These are phyloP conservation scores for Albugo laibachii DNA, from an alignment of 352 stramenopile species.

Conservation along the genomic window DNA sequence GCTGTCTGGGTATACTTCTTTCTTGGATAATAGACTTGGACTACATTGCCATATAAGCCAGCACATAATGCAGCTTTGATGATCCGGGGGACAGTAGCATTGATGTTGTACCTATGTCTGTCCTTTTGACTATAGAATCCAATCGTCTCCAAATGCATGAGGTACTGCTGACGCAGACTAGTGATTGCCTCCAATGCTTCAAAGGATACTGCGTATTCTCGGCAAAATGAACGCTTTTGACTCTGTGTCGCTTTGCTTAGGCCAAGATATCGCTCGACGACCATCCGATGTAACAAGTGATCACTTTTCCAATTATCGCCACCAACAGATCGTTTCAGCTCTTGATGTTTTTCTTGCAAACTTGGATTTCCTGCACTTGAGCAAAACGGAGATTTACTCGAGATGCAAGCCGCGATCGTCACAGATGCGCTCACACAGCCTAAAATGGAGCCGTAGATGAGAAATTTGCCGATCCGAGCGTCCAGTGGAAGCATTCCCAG, in stretches of 20 bases:
- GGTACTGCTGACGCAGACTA: constrained; percentile 76
- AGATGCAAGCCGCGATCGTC: constrained; percentile 67
- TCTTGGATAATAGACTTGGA: constrained; percentile 75
- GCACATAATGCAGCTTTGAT: constrained; percentile 76
- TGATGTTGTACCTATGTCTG: constrained; percentile 25
- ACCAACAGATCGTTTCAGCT: constrained; percentile 43
- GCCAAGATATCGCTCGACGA: constrained; percentile 48
- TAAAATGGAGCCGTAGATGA: constrained; percentile 75
- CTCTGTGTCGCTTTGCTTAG: constrained; percentile 14
- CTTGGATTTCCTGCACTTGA: constrained; percentile 48
- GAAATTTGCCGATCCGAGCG: constrained; percentile 72
- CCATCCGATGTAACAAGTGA: constrained; percentile 49
- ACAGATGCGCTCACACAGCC: constrained; percentile 65
- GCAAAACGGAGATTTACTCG: constrained; percentile 56
- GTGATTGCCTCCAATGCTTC: constrained; percentile 85
- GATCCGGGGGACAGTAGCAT: constrained; percentile 69
- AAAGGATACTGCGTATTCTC: constrained; percentile 49
- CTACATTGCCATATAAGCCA: constrained; percentile 65
- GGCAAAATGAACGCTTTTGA: constrained; percentile 38
- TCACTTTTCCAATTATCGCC: constrained; percentile 45
- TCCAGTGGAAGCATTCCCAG: constrained; percentile 68
- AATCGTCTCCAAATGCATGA: constrained; percentile 53
- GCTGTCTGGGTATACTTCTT: constrained; percentile 90
- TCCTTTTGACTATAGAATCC: constrained; percentile 42
- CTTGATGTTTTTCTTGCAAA: constrained; percentile 27